These are phyloP conservation scores for Sclerospora graminicola DNA, from an alignment of 352 stramenopile species.

Conservation along the genomic window DNA sequence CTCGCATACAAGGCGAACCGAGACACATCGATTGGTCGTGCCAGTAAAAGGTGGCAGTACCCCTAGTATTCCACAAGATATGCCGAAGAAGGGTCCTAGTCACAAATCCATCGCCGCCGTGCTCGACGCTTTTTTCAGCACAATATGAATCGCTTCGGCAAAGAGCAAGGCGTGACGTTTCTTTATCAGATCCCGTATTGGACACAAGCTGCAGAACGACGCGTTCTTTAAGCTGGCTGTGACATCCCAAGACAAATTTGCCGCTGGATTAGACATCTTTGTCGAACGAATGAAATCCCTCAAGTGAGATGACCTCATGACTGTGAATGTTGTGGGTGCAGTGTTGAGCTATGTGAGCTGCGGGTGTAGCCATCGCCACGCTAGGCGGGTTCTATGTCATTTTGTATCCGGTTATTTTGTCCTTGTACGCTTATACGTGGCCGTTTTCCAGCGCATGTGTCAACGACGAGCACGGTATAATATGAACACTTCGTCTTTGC, in stretches of 20 bases:
- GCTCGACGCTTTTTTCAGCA: constrained; percentile 47
- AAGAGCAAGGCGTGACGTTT: constrained; percentile 42
- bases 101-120: constrained; percentile 23
- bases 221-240: constrained; percentile 25
- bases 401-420: constrained; percentile 71
- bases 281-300: constrained; percentile 43
- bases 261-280: constrained; percentile 38
- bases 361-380: constrained; percentile 41
- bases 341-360: constrained; percentile 48
- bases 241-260: constrained; percentile 35
- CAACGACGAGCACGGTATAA: constrained; percentile 42
- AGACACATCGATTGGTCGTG: constrained; percentile 26
- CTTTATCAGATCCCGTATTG: constrained; percentile 35
- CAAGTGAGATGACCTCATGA: constrained; percentile 48
- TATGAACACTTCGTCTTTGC: constrained; percentile 16
- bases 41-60: constrained; percentile 14
- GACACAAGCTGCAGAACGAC: constrained; percentile 33
- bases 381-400: constrained; percentile 49
- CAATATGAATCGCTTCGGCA: constrained; percentile 23
- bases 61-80: constrained; percentile 26
- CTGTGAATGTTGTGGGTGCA: constrained; percentile 57
- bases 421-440: constrained; percentile 52
- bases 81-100: constrained; percentile 24
- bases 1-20: constrained; percentile 34
- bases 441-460: constrained; percentile 69